Evolutionary conservation across 805 yeast genomes (phyloP).

Genomic region (Deakozyma indianensis): DNA sequence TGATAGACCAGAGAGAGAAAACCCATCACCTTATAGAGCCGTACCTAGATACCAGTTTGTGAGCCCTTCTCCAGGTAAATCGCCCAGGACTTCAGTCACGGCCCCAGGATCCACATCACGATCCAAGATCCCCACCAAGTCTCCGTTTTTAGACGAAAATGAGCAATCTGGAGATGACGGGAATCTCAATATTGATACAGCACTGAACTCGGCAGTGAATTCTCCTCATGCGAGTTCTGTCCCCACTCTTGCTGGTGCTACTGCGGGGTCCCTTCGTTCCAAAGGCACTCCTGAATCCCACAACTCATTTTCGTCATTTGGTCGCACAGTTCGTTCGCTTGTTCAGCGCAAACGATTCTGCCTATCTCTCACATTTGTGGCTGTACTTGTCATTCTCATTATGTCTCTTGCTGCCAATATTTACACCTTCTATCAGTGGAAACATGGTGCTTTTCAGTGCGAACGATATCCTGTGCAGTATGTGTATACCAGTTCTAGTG

Average conservation of each 20-base stretch:
- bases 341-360: not conserved
- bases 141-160: not conserved
- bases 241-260: not conserved
- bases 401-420: slow-evolving; percentile 2
- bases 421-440: not conserved
- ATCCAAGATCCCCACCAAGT: not conserved
- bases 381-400: not conserved
- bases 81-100: not conserved
- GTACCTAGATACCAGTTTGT: no score
- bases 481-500: not conserved
- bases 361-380: not conserved
- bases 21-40: not conserved
- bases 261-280: not conserved
- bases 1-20: not conserved
- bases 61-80: not conserved
- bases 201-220: not conserved
- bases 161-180: not conserved
- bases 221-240: not conserved
- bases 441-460: not conserved
- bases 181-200: not conserved
- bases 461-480: not conserved
- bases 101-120: not conserved
- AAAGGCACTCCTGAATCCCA: not conserved
- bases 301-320: not conserved
- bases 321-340: not conserved